Conservation (phyloP, 805 yeast genomes). For the Nakazawaea laoshanensis region DNA sequence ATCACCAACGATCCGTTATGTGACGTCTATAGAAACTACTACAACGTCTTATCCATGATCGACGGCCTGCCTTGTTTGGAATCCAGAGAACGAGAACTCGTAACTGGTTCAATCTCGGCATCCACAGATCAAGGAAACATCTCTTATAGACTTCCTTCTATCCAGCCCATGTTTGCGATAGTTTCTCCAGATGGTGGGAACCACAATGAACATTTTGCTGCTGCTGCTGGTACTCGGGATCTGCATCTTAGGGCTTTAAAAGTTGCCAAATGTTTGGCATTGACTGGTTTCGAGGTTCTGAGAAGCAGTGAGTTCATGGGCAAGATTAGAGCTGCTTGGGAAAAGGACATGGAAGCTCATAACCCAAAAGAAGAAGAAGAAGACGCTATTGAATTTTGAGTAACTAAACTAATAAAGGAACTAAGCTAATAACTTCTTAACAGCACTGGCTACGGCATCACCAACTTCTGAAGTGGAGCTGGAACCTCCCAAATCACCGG, state of each 20-base stretch:
- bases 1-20: slow-evolving; percentile 15
- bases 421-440: slow-evolving; percentile 41
- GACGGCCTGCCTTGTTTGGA: slow-evolving; percentile 7
- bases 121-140: slow-evolving; percentile 19
- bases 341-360: slow-evolving; percentile 12
- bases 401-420: too few relatives aligned
- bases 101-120: slow-evolving; percentile 14
- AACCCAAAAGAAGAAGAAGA: too few relatives aligned
- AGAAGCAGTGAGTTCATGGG: slow-evolving; percentile 11
- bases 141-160: slow-evolving; percentile 16
- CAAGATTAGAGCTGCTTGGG: slow-evolving; percentile 11
- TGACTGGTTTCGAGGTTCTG: slow-evolving; percentile 14
- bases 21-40: slow-evolving; percentile 12
- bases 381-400: too few relatives aligned
- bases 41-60: slow-evolving; percentile 11
- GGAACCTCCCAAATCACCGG: slow-evolving; percentile 88
- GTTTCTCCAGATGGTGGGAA: slow-evolving; percentile 14
- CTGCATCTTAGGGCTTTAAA: slow-evolving; percentile 14
- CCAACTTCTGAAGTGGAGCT: slow-evolving; percentile 86
- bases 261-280: slow-evolving; percentile 15
- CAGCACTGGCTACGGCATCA: slow-evolving; percentile 79
- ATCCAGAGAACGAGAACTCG: slow-evolving; percentile 10
- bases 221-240: slow-evolving; percentile 12
- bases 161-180: slow-evolving; percentile 16
- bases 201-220: slow-evolving; percentile 16